These are phyloP conservation scores for Lasiosphaeris hirsuta DNA, from an alignment of 495 filamentous ascomycete species.

Conservation along the genomic window DNA sequence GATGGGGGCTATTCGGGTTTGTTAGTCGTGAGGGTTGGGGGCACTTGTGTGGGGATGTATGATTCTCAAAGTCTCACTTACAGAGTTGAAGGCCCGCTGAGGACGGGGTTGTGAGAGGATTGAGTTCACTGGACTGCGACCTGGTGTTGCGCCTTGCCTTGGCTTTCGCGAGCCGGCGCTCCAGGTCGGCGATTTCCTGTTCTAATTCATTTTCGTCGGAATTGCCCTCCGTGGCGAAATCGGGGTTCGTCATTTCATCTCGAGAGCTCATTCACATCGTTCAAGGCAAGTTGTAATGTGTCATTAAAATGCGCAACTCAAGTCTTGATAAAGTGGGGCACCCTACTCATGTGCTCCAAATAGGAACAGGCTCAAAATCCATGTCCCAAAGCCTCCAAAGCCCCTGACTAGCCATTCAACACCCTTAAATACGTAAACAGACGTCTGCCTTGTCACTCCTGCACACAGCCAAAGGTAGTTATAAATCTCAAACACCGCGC, in stretches of 20 bases:
- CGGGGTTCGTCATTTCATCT: conserved; percentile 1
- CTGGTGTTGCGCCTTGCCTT: conserved; percentile 24
- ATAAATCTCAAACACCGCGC: conserved; percentile 16
- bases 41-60: not conserved
- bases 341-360: no score
- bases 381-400: no score
- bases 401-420: no score
- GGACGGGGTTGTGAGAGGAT: not conserved
- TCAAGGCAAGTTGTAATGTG: not conserved
- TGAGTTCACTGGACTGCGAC: conserved; percentile 3
- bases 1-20: not conserved
- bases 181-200: conserved; percentile 36
- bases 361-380: no score
- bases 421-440: no score
- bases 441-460: no score
- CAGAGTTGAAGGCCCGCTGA: no score
- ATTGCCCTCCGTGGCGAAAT: not conserved
- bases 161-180: conserved; percentile 35
- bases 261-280: not conserved
- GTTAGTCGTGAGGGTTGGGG: not conserved
- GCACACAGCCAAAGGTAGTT: no score
- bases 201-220: conserved; percentile 15
- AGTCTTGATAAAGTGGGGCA: conserved; percentile 1
- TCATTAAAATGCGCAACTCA: not conserved
- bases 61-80: no score